phyloP scores from a whole-genome alignment of 345 rosid species.

The Citropsis articulata region DNA sequence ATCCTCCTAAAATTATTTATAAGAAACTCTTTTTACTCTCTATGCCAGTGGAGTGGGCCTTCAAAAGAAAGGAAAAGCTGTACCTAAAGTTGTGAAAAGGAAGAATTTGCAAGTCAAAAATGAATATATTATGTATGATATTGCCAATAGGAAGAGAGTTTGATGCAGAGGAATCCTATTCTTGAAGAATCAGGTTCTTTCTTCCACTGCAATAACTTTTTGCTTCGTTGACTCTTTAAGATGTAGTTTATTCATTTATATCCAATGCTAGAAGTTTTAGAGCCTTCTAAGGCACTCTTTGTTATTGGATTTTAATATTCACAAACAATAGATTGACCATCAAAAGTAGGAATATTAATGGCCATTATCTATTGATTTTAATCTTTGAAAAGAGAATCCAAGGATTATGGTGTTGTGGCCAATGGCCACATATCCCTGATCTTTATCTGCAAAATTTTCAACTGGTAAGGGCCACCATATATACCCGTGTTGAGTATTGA shows the following conservation, averaged over 20 bases:
- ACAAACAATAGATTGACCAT: slow-evolving; percentile 5
- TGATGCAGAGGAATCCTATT: slow-evolving; percentile 57
- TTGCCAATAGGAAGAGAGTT: slow-evolving; percentile 42
- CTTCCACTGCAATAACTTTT: slow-evolving; percentile 36
- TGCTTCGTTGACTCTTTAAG: slow-evolving; percentile 45
- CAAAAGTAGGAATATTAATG: slow-evolving; percentile 4
- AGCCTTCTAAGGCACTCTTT: slow-evolving; percentile 35
- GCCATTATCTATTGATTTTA: slow-evolving; percentile 13
- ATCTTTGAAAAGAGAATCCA: slow-evolving; percentile 26
- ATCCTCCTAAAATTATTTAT: not conserved
- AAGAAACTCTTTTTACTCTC: not conserved
- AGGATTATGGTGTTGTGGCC: slow-evolving; percentile 26
- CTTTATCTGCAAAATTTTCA: not conserved
- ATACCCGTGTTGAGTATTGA: slow-evolving; percentile 4
- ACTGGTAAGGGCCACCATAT: slow-evolving; percentile 9
- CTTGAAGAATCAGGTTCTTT: slow-evolving; percentile 61
- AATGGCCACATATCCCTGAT: slow-evolving; percentile 14
- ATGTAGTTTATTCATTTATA: slow-evolving; percentile 43
- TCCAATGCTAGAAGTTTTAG: slow-evolving; percentile 29
- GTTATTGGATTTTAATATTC: slow-evolving; percentile 15
- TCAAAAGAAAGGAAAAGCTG: slow-evolving; percentile 12
- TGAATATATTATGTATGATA: slow-evolving; percentile 10
- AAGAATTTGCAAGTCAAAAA: slow-evolving; percentile 22
- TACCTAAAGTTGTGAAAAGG: not conserved
- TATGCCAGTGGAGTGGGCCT: slow-evolving; percentile 1